Base-by-base conservation (phyloP, 257 asterid species). In the Primulina huaijiensis region DNA sequence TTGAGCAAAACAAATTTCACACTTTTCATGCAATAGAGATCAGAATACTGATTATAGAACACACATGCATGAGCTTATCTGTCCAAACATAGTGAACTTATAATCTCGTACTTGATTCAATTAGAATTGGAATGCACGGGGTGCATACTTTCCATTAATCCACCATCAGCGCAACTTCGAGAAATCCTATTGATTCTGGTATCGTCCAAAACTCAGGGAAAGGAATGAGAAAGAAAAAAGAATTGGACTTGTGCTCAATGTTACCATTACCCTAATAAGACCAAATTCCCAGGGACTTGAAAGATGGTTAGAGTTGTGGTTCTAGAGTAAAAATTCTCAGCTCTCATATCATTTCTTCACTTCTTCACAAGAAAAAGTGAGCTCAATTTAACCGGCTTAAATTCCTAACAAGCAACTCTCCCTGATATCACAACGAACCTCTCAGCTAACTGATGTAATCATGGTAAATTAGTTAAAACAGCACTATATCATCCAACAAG, bases 1-100 rank as follows among this genome's bases (percentile, higher is more conserved):
- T 66, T 11, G 67, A 27, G 55, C 29, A 72, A 71, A 72, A 43
- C n/a, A 53, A 46, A 35, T 34, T 11, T 58, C 19, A 50, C 38
- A 60, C 10, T n/a, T 57, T 29, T 53, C 23, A 34, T 35, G 46
- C 43, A 35, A 37, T n/a, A 8, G 25, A 57, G 33, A 30, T 27
- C 34, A 55, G 29, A 57, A 34, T 68, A 68, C 55, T 6, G 12
- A 27, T 68, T 55, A 55, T 16, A 29, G 29, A 72, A 11, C 29
- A 29, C 27, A 63, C 21, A 64, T 11, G 23, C 20, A 46, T 35
- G 43, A 16, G 0, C 52, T 59, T 34, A 43, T 31, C 9, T 21
- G 21, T 43, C 52, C 34, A 60, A 56, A 63, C 38, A 16, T 20
- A 38, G 62, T 46, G 55, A 46, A 12, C 19, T 46, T 46, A 19